Evolutionary conservation across 345 rosid genomes (phyloP).

Genomic region (Salix brachista): DNA sequence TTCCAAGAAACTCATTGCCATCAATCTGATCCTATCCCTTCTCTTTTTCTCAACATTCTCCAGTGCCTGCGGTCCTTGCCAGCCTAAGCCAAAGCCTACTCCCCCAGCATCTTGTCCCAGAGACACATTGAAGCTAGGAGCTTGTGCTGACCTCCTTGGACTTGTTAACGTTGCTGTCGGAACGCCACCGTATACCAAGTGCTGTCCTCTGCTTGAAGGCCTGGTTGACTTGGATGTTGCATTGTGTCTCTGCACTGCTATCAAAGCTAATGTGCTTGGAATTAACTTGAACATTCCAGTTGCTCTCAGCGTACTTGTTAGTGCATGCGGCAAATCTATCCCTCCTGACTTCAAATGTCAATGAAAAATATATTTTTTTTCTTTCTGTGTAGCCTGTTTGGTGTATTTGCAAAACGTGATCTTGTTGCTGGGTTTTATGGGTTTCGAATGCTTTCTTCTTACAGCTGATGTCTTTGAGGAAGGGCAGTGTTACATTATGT

Average conservation of each 20-base stretch:
- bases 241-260: constrained; percentile 55
- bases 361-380: not conserved
- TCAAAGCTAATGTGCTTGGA: constrained; percentile 57
- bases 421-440: not conserved
- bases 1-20: constrained; percentile 22
- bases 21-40: constrained; percentile 31
- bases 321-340: constrained; percentile 38
- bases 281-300: constrained; percentile 40
- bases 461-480: not conserved
- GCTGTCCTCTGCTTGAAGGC: constrained; percentile 49
- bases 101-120: constrained; percentile 29
- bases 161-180: constrained; percentile 30
- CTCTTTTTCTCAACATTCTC: constrained; percentile 29
- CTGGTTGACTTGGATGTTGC: constrained; percentile 49
- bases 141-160: constrained; percentile 49
- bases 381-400: not conserved
- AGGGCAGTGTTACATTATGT: not conserved
- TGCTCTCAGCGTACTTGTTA: constrained; percentile 34
- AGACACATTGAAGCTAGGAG: constrained; percentile 49
- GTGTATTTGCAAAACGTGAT: not conserved
- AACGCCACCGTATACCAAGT: constrained; percentile 34
- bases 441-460: not conserved
- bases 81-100: not conserved
- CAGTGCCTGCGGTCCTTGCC: constrained; percentile 31
- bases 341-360: constrained; percentile 50